A percentile compares a stretch with the other conserved stretches of the same genome.
phyloP scores from a whole-genome alignment of 306 rosid genomes.

The Malus sylvestris region DNA sequence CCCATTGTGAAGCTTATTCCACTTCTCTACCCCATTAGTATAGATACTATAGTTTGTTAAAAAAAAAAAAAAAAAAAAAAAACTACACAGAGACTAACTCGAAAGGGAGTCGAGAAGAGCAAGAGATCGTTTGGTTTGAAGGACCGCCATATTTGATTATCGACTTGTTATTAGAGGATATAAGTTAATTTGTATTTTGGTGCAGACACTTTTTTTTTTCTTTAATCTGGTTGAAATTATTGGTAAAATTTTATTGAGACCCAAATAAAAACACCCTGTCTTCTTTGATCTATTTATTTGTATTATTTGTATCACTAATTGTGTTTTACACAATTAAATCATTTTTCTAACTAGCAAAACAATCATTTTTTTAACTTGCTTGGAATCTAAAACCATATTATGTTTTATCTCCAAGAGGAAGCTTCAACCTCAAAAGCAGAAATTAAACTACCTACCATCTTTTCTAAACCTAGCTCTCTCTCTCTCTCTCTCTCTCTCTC shows the following conservation, averaged over 20 bases:
- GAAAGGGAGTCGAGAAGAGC: neutral
- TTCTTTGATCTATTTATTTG: no score
- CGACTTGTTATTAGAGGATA: neutral
- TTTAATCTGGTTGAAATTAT: no score
- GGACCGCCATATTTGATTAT: neutral
- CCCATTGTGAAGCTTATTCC: accelerated
- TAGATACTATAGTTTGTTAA: no score
- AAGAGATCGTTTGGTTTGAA: neutral
- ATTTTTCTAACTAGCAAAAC: neutral
- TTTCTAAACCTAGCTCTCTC: constrained; percentile 1
- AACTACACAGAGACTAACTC: neutral
- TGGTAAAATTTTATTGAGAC: no score
- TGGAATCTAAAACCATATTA: constrained; percentile 4
- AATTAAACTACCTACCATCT: neutral
- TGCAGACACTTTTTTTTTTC: neutral
- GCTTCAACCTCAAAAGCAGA: constrained; percentile 29
- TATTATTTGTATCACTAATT: neutral
- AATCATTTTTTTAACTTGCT: neutral
- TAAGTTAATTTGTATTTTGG: no score
- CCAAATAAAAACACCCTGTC: no score
- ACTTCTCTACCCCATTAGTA: no score
- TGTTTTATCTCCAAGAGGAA: constrained; percentile 12
- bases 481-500: constrained; percentile 2
- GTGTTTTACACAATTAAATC: neutral
- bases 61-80: no score